Conservation (phyloP, 2,329 filamentous ascomycete species). For the Ophiocordyceps unilateralis region DNA sequence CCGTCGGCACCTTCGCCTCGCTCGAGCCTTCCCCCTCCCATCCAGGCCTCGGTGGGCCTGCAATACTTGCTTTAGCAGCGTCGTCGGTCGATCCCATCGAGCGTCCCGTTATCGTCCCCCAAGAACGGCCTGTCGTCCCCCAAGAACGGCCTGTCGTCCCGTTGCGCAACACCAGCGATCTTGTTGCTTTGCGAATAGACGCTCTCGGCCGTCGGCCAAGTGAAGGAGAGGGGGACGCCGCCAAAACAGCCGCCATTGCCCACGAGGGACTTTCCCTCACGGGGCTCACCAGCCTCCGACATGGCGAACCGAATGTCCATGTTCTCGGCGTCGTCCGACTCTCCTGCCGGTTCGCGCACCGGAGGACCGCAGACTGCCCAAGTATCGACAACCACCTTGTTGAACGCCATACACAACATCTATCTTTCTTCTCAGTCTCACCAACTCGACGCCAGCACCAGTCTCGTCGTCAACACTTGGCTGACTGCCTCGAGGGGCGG, state of each 20-base stretch:
- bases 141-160: background rate
- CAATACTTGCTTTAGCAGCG: no score
- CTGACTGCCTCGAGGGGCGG: conserved; percentile 59
- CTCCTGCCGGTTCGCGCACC: conserved; percentile 36
- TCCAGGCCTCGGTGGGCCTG: background rate
- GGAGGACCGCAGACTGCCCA: conserved; percentile 55
- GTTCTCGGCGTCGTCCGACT: conserved; percentile 50
- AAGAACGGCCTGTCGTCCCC: no score
- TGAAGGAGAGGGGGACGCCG: no score
- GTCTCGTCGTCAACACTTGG: conserved; percentile 91
- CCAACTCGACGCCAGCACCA: conserved; percentile 74
- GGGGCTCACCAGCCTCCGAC: conserved; percentile 17
- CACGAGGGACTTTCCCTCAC: conserved; percentile 17
- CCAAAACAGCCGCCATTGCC: background rate
- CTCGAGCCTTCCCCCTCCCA: background rate
- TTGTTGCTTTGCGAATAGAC: no score
- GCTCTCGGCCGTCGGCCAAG: no score
- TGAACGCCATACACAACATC: conserved; percentile 82
- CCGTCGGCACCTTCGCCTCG: background rate
- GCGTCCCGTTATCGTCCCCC: no score
- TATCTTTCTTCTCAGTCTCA: conserved; percentile 75
- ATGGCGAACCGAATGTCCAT: conserved; percentile 53
- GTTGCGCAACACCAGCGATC: background rate
- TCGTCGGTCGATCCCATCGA: no score
- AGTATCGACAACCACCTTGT: conserved; percentile 79